These are phyloP conservation scores for Cladosporium sp. DNA, from an alignment of 2,329 filamentous ascomycete genomes.

Conservation along the genomic window DNA sequence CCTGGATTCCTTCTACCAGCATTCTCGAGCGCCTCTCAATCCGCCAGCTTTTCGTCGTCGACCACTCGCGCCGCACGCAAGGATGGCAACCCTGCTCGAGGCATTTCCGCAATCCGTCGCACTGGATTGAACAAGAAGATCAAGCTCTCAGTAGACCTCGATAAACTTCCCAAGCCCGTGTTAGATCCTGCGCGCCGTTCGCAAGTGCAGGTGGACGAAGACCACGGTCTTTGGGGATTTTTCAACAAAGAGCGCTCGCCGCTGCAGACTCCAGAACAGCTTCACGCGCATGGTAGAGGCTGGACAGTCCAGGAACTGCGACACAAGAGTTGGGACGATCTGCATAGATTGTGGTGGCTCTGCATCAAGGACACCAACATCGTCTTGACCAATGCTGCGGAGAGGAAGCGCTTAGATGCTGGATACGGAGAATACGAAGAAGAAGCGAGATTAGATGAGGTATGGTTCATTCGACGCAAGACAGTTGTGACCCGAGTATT, in stretches of 20 bases:
- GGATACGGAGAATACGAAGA: slow-evolving; percentile 71
- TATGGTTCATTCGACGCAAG: slow-evolving; percentile 41
- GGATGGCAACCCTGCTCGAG: slow-evolving; percentile 76
- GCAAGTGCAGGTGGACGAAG: slow-evolving; percentile 56
- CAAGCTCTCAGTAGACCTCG: slow-evolving; percentile 64
- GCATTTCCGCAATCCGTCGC: slow-evolving; percentile 73
- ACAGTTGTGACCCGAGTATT: background rate
- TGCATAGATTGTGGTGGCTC: slow-evolving; percentile 91
- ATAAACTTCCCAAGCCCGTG: slow-evolving; percentile 69
- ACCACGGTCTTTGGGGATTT: slow-evolving; percentile 91
- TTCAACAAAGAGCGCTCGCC: slow-evolving; percentile 68
- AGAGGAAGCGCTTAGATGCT: slow-evolving; percentile 63
- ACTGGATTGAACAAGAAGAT: slow-evolving; percentile 59
- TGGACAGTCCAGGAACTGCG: slow-evolving; percentile 86
- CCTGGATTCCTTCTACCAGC: slow-evolving; percentile 34
- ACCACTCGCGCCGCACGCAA: slow-evolving; percentile 35
- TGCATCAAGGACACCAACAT: slow-evolving; percentile 89
- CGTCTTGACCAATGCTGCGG: slow-evolving; percentile 70
- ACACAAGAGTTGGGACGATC: slow-evolving; percentile 86
- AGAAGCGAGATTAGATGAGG: slow-evolving; percentile 58
- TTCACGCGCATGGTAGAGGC: slow-evolving; percentile 67
- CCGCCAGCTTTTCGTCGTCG: slow-evolving; percentile 27
- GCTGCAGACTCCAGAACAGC: slow-evolving; percentile 68
- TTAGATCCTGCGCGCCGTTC: slow-evolving; percentile 54
- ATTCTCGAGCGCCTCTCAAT: slow-evolving; percentile 20